Conservation (phyloP, 257 asterid species). For the Jasminum sambac region DNA sequence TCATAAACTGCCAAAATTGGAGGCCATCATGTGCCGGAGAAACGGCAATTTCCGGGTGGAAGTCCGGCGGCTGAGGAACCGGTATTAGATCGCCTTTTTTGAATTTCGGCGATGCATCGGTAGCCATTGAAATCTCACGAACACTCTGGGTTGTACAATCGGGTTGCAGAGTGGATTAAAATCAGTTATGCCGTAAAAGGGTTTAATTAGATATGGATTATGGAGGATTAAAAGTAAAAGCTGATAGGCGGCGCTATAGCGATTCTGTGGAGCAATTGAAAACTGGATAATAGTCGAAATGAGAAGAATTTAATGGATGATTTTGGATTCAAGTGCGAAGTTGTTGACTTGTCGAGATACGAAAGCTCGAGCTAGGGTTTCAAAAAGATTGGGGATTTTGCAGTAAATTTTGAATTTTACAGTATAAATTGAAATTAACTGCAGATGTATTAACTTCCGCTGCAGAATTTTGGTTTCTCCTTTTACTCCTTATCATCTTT, state of each 20-base stretch:
- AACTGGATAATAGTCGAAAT: background rate
- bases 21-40: slow-evolving; percentile 76
- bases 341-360: background rate
- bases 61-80: slow-evolving; percentile 52
- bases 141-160: slow-evolving; percentile 19
- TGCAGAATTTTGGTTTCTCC: background rate
- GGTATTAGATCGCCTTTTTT: slow-evolving; percentile 64
- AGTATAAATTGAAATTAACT: background rate
- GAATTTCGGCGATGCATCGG: slow-evolving; percentile 70
- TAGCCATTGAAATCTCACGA: slow-evolving; percentile 53
- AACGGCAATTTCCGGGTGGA: slow-evolving; percentile 36
- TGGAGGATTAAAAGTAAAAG: background rate
- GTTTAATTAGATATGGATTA: background rate
- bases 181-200: slow-evolving; percentile 26
- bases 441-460: background rate
- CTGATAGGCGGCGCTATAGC: slow-evolving; percentile 6
- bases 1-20: slow-evolving; percentile 85
- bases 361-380: slow-evolving; percentile 35
- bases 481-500: too few relatives aligned
- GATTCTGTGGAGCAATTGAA: background rate
- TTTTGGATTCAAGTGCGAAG: background rate
- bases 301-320: slow-evolving; percentile 3
- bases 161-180: background rate
- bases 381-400: slow-evolving; percentile 11
- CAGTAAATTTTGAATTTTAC: background rate